Evolutionary conservation across 2,329 filamentous ascomycete genomes (phyloP), one percentile per base, ranked within the genome.

Genomic region (Rutstroemia sp.): DNA sequence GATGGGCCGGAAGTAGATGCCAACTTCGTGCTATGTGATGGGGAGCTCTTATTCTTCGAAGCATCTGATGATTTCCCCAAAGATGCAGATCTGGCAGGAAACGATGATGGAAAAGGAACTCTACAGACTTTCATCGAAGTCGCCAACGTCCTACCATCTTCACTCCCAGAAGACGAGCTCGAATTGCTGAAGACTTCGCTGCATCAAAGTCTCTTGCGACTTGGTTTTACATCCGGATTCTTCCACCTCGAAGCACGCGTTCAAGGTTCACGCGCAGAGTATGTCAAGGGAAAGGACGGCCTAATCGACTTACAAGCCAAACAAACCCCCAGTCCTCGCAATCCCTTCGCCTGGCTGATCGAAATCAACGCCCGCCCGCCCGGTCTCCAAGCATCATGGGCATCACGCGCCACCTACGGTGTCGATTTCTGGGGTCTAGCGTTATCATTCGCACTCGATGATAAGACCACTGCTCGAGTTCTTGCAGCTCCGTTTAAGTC

Each of bases 231-330:
- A 5, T 48, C 25, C 30, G 68, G 68, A 3, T 50, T 68, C 17
- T 68, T 64, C 50, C 68, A 70, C 52, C 23, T 63, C 14, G 67
- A 70, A 62, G 68, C 65, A 9, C 65, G 68, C 12, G 54, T 68
- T 2, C 10, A 59, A 27, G 57, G 63, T 46, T 69, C 67, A 5
- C 21, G 16, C 8, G 63, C 64, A 58, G 42, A 58, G 42, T 68
- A 60, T 42, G 46, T 9, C 9, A 42, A 47, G 8, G 25, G 23
- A 23, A 23, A 23, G 2, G 23, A 23, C 23, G 23, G 23, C 23
- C 27, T 9, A 8, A 30, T 30, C 8, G 27, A 30, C 27, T 30
- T 30, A 10, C 27, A 30, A 3, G 3, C 2, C 5, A 23, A 23
- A 23, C 23, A 23, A 23, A 23, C 23, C 4, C 23, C 23, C 23